Percentiles rank a stretch among this genome's conserved stretches.
Conservation (phyloP, 371 early-diverging fungal genomes). For the Gilbertella persicaria region DNA sequence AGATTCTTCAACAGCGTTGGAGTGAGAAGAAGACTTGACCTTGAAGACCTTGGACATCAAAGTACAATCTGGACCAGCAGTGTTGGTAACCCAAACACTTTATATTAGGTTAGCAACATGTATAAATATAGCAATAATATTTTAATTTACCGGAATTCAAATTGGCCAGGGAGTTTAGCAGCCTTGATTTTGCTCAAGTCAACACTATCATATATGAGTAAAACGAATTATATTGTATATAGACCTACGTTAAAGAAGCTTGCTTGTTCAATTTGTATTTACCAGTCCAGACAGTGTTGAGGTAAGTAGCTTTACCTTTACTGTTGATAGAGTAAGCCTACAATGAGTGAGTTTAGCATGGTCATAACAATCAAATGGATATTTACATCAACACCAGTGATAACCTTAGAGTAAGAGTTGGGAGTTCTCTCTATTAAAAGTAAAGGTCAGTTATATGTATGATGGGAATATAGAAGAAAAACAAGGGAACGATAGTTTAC, state of each 20-base stretch:
- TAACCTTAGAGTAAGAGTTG: constrained; percentile 42
- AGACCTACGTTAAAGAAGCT: constrained; percentile 46
- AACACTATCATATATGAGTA: constrained; percentile 27
- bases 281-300: constrained; percentile 48
- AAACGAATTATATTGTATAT: too few relatives aligned
- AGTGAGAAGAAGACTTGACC: constrained; percentile 38
- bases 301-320: constrained; percentile 40
- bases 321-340: constrained; percentile 42
- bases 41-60: constrained; percentile 55
- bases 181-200: constrained; percentile 38
- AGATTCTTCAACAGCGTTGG: constrained; percentile 38
- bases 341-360: neutral
- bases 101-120: constrained; percentile 9
- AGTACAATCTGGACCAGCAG: constrained; percentile 49
- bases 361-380: neutral
- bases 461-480: too few relatives aligned
- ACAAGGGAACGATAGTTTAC: constrained; percentile 34
- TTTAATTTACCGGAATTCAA: constrained; percentile 48
- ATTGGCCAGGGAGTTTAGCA: constrained; percentile 46
- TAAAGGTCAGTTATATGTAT: neutral
- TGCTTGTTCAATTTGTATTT: constrained; percentile 38
- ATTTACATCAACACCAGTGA: constrained; percentile 48
- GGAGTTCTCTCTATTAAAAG: constrained; percentile 37
- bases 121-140: constrained; percentile 1
- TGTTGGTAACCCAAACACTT: constrained; percentile 47